phyloP scores from a whole-genome alignment of 371 early-diverging fungal genomes.

The Apophysomyces sp. region DNA sequence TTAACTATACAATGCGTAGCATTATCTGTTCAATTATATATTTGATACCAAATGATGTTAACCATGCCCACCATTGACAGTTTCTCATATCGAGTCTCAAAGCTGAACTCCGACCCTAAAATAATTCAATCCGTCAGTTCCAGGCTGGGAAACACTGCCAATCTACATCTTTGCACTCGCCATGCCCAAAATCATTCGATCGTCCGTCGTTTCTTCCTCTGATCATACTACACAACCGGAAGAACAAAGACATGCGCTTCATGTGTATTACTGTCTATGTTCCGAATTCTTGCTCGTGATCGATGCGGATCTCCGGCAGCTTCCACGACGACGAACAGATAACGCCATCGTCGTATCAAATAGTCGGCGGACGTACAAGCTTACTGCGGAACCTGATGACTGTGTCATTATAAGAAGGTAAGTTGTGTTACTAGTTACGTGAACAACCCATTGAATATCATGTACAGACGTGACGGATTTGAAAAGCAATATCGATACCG shows the following conservation, averaged over 20 bases:
- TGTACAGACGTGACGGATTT: conserved; percentile 46
- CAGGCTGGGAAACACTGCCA: too few relatives aligned
- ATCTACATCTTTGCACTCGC: not conserved
- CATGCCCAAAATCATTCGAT: conserved; percentile 71
- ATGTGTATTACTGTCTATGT: conserved; percentile 75
- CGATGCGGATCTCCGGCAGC: conserved; percentile 55
- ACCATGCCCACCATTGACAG: too few relatives aligned
- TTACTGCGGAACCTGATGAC: conserved; percentile 52
- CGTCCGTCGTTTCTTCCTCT: conserved; percentile 65
- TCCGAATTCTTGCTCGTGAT: conserved; percentile 73
- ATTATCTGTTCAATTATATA: too few relatives aligned
- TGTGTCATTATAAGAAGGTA: conserved; percentile 51
- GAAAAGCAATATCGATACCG: conserved; percentile 65
- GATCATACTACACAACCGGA: conserved; percentile 33
- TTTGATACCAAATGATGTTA: too few relatives aligned
- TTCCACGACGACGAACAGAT: conserved; percentile 66
- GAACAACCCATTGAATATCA: not conserved
- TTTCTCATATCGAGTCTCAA: too few relatives aligned
- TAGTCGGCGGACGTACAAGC: conserved; percentile 58
- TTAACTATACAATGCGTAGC: too few relatives aligned
- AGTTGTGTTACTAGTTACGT: not conserved
- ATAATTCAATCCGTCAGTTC: too few relatives aligned
- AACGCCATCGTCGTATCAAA: conserved; percentile 65
- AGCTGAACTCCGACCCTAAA: too few relatives aligned
- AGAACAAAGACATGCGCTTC: conserved; percentile 43